Percentiles rank a stretch among this genome's conserved stretches.
phyloP scores from a whole-genome alignment of 768 basidiomycete genomes.

The Lanmaoa pseudosensibilis region DNA sequence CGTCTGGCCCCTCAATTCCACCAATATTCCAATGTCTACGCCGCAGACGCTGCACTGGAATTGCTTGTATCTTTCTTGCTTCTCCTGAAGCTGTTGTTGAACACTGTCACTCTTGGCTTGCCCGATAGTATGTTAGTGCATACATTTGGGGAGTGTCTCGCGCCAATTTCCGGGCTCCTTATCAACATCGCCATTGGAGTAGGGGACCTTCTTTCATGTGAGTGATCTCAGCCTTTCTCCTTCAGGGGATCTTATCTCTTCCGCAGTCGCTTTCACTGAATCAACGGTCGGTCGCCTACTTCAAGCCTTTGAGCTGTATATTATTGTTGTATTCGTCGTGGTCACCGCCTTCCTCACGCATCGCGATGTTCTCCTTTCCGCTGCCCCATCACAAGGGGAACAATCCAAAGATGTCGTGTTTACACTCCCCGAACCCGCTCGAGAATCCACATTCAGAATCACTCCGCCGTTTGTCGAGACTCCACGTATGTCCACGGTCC shows the following conservation, averaged over 20 bases:
- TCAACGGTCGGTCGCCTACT: conserved; percentile 65
- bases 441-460: conserved; percentile 28
- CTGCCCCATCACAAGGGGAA: background rate
- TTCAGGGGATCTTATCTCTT: conserved; percentile 11
- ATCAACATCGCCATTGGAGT: conserved; percentile 54
- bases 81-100: conserved; percentile 61
- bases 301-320: conserved; percentile 62
- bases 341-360: conserved; percentile 41
- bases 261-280: conserved; percentile 66
- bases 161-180: conserved; percentile 51
- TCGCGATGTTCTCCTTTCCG: conserved; percentile 3
- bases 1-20: conserved; percentile 43
- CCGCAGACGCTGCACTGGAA: conserved; percentile 56
- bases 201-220: conserved; percentile 58
- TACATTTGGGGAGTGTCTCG: conserved; percentile 46
- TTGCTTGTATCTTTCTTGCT: conserved; percentile 58
- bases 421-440: conserved; percentile 26
- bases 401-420: background rate
- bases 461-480: conserved; percentile 24
- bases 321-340: conserved; percentile 58
- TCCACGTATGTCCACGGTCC: conserved; percentile 25
- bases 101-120: conserved; percentile 44
- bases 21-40: conserved; percentile 50
- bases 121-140: conserved; percentile 41
- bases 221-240: conserved; percentile 31